Evolutionary conservation across 2,329 filamentous ascomycete genomes (phyloP).

Genomic region (Cytospora chrysosperma): DNA sequence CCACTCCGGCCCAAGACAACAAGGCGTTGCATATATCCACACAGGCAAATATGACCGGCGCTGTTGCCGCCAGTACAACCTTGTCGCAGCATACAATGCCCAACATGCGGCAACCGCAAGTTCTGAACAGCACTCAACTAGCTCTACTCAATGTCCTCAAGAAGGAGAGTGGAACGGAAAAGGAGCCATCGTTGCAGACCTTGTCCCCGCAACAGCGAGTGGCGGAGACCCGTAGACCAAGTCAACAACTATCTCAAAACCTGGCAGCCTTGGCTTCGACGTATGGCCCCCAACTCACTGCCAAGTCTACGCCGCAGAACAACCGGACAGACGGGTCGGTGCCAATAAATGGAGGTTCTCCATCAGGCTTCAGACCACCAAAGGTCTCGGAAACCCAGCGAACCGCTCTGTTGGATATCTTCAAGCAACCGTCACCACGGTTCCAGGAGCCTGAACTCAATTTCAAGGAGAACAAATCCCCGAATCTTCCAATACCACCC

Average conservation of each 20-base stretch:
- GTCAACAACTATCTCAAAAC: conserved; percentile 21
- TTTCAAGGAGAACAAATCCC: conserved; percentile 16
- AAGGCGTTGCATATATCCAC: conserved; percentile 18
- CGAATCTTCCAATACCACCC: conserved; percentile 4
- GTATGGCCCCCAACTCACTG: conserved; percentile 6
- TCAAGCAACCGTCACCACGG: conserved; percentile 43
- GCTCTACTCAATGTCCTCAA: conserved; percentile 48
- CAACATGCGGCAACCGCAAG: conserved; percentile 24
- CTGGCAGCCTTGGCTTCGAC: conserved; percentile 25
- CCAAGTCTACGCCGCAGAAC: background rate
- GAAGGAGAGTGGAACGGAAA: conserved; percentile 28
- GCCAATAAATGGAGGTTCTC: conserved; percentile 8
- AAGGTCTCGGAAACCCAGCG: conserved; percentile 43
- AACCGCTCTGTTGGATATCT: conserved; percentile 52
- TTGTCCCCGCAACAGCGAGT: conserved; percentile 20
- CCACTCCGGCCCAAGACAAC: conserved; percentile 3
- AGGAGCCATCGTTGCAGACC: conserved; percentile 19
- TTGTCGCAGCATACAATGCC: conserved; percentile 12
- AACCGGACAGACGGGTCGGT: background rate
- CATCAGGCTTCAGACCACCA: conserved; percentile 12
- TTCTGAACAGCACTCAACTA: conserved; percentile 43
- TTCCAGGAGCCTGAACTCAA: background rate
- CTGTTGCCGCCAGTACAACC: conserved; percentile 7
- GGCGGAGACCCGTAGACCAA: conserved; percentile 20
- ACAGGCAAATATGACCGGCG: conserved; percentile 6